Evolutionary conservation across 768 basidiomycete genomes (phyloP).

Genomic region (Boletellus emodensis): DNA sequence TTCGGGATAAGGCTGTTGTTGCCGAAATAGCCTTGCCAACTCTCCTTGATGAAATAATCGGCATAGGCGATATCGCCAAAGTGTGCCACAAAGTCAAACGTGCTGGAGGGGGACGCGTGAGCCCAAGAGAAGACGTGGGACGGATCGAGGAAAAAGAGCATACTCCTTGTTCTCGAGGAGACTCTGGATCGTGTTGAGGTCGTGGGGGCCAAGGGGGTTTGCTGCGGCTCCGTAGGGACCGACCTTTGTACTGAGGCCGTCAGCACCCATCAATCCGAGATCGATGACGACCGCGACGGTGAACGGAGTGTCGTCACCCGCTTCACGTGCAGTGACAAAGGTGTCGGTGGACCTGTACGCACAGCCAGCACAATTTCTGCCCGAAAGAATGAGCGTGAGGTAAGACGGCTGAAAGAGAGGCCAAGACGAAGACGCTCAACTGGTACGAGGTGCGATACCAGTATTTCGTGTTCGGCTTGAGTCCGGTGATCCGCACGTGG

Average conservation of each 20-base stretch:
- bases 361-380: constrained; percentile 25
- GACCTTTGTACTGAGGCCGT: constrained; percentile 28
- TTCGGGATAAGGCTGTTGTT: constrained; percentile 25
- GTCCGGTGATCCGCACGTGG: constrained; percentile 25
- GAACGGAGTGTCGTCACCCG: constrained; percentile 19
- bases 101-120: constrained; percentile 10
- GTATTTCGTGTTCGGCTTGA: constrained; percentile 22
- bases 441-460: constrained; percentile 28
- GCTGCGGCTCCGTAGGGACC: constrained; percentile 21
- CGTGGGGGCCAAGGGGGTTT: constrained; percentile 22
- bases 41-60: constrained; percentile 29
- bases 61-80: constrained; percentile 25
- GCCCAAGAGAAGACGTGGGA: not conserved
- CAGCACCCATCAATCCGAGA: constrained; percentile 27
- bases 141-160: not conserved
- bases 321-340: constrained; percentile 20
- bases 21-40: constrained; percentile 30
- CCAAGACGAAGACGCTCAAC: constrained; percentile 5
- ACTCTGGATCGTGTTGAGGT: constrained; percentile 29
- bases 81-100: constrained; percentile 26
- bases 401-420: not conserved
- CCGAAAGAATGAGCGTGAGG: not conserved
- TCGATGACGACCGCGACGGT: constrained; percentile 24
- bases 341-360: constrained; percentile 24
- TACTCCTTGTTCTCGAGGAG: constrained; percentile 28